Evolutionary conservation across 2,329 filamentous ascomycete genomes (phyloP).

Genomic region (Fusarium odoratissimum): DNA sequence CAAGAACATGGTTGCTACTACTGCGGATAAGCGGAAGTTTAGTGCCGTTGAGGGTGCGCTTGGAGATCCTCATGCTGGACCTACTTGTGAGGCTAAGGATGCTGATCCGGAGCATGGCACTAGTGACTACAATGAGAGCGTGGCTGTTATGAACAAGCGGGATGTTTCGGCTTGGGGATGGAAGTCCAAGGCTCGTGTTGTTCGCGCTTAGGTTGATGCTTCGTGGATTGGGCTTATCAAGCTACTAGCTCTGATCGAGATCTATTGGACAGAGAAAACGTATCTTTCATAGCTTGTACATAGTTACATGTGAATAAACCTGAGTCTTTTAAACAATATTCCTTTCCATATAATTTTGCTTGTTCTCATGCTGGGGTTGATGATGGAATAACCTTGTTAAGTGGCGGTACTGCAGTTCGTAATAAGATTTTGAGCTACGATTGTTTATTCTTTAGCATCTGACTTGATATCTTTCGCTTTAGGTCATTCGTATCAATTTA

Average conservation of each 20-base stretch:
- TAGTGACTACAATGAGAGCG: conserved; percentile 49
- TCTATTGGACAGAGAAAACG: background rate
- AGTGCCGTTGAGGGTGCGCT: conserved; percentile 44
- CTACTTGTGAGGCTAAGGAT: conserved; percentile 50
- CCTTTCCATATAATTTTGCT: accelerated
- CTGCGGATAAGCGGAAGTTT: conserved; percentile 51
- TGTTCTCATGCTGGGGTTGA: accelerated
- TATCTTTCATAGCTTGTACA: background rate
- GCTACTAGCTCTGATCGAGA: background rate
- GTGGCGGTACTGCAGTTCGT: background rate
- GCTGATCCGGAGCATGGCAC: conserved; percentile 56
- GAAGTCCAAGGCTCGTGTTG: conserved; percentile 29
- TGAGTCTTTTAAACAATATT: background rate
- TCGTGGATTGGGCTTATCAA: background rate
- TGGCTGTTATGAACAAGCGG: conserved; percentile 37
- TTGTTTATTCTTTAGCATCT: accelerated
- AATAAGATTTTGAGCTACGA: accelerated
- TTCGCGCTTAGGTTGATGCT: conserved; percentile 4
- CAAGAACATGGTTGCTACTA: conserved; percentile 54
- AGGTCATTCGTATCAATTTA: background rate
- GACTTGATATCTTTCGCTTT: background rate
- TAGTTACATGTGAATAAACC: background rate
- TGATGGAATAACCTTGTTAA: accelerated
- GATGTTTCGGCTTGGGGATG: conserved; percentile 32
- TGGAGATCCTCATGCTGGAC: conserved; percentile 25